Evolutionary conservation across 192 early-diverging fungal genomes (phyloP).

Genomic region (Backusella macrospora): DNA sequence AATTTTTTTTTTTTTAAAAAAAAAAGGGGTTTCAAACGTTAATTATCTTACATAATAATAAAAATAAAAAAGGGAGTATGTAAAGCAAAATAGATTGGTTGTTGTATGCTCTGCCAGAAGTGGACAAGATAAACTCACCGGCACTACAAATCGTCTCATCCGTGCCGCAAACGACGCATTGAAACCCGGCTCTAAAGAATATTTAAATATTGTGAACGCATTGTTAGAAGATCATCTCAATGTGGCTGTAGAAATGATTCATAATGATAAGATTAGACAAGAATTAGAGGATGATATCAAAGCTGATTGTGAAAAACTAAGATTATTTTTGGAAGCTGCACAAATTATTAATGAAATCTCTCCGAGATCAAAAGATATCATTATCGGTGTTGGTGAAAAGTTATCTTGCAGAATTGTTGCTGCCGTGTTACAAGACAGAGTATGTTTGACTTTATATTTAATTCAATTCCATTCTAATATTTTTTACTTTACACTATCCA

Average conservation of each 20-base stretch:
- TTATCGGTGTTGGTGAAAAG: conserved; percentile 93
- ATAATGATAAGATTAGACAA: conserved; percentile 49
- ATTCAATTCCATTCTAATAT: conserved; percentile 15
- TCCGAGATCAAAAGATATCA: conserved; percentile 92
- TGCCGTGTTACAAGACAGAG: conserved; percentile 70
- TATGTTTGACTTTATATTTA: conserved; percentile 31
- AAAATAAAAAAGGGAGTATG: conserved; percentile 51
- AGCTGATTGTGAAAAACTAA: conserved; percentile 77
- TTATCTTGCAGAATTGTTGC: conserved; percentile 91
- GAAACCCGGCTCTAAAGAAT: conserved; percentile 66
- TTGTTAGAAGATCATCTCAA: conserved; percentile 83
- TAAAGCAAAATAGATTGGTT: conserved; percentile 76
- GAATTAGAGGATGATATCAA: conserved; percentile 65
- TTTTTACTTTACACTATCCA: neutral
- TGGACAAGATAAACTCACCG: conserved; percentile 83
- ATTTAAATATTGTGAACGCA: conserved; percentile 78
- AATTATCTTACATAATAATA: conserved; percentile 4
- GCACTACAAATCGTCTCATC: conserved; percentile 80
- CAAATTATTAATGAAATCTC: conserved; percentile 94
- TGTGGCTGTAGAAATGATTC: conserved; percentile 62
- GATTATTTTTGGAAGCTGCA: conserved; percentile 89
- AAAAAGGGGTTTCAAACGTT: neutral
- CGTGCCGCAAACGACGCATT: conserved; percentile 73
- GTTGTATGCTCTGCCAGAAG: conserved; percentile 97
- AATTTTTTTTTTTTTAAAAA: conserved; percentile 17